Evolutionary conservation across 208 protist genomes (phyloP), one percentile per base, ranked within the genome.

Genomic region (Trypanosoma congolense): DNA sequence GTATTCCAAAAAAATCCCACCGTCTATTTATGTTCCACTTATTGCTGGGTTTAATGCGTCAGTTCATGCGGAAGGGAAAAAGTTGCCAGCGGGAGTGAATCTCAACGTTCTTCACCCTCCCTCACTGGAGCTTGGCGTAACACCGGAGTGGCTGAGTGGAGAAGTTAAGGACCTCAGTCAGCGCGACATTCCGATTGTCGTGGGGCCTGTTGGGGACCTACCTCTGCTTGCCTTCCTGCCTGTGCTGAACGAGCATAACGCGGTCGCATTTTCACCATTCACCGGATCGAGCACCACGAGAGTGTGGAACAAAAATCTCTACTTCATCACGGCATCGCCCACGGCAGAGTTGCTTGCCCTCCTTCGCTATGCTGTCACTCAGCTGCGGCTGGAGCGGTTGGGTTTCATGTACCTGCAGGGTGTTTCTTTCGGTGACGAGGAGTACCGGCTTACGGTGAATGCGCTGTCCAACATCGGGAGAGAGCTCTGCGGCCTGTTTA

Each of bases 291-390:
- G 9, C 9, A 12, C 6, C 12, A 12, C 12, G 33, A 6, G 33
- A 16, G 33, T 38, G 33, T 38, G 33, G 33, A 38, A 38, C 6
- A 38, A 38, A 12, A 38, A 38, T 38, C 14, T 65, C 36, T 70
- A 70, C 51, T 85, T 70, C 49, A 66, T 60, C 16, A 59, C 66
- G 4, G 56, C 65, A 5, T 66, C 71, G 10, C 65, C 74, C 3
- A 43, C 46, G 29, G 24, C 18, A 4, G 48, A 64, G 47, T 31
- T 64, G 8, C 47, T 56, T 14, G 48, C 58, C 29, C 40, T 64
- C 9, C 33, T 26, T 24, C n/a, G 43, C 14, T 57, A 70, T 56
- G 33, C 61, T 21, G 6, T 73, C 18, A 71, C 12, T 29, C 26
- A 48, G 22, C 47, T 63, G 21, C 46, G 38, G 28, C 45, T 56